Percentiles rank a stretch among this genome's conserved stretches.
phyloP scores from a whole-genome alignment of 2,329 filamentous ascomycete genomes.

The Botrytis squamosa region DNA sequence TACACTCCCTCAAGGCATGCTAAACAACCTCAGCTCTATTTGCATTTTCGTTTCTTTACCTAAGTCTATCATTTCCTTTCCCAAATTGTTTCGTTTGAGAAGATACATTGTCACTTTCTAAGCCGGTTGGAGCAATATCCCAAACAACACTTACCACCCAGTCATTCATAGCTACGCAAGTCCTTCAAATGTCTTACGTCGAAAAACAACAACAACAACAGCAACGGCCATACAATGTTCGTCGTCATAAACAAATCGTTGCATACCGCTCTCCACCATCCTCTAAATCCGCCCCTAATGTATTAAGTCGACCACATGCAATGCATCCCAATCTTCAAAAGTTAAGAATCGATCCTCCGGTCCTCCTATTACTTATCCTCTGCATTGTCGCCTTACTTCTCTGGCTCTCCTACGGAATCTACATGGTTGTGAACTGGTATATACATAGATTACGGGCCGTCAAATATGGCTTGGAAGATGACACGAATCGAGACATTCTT shows the following conservation, averaged over 20 bases:
- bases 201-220: not conserved
- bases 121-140: not conserved
- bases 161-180: not conserved
- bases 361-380: not conserved
- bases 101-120: not conserved
- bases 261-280: not conserved
- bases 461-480: conserved; percentile 1
- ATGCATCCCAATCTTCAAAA: conserved; percentile 10
- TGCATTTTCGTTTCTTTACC: not conserved
- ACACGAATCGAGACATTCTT: not conserved
- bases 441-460: not conserved
- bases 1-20: not conserved
- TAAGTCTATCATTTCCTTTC: not conserved
- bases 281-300: not conserved
- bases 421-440: not conserved
- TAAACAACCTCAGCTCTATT: not conserved
- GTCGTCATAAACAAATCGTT: not conserved
- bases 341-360: conserved; percentile 5
- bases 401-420: not conserved
- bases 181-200: not conserved
- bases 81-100: not conserved
- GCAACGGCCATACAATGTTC: not conserved
- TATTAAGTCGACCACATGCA: conserved; percentile 6
- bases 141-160: not conserved
- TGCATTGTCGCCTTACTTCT: not conserved